Percentiles rank a stretch among this genome's conserved stretches.
Conservation (phyloP, 805 yeast species). For the Torulaspora gathmanii region DNA sequence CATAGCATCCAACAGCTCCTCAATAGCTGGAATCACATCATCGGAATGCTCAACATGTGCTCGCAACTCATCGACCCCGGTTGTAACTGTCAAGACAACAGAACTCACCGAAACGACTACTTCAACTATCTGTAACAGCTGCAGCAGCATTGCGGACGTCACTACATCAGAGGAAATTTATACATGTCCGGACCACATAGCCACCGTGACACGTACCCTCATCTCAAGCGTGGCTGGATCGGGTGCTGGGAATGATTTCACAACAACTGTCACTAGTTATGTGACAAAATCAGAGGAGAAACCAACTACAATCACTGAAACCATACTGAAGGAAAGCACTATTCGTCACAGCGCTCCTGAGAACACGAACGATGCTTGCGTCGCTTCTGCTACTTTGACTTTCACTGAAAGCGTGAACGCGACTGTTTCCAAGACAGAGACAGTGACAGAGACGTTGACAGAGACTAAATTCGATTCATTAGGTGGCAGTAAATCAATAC, state of each 20-base stretch:
- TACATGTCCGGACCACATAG: neutral
- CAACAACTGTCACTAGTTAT: neutral
- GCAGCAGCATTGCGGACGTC: neutral
- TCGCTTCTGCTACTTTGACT: neutral
- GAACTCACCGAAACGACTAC: neutral
- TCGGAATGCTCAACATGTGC: neutral
- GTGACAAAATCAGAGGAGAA: neutral
- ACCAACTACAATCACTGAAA: slow-evolving; percentile 2
- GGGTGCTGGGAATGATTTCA: neutral
- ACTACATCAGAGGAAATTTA: neutral
- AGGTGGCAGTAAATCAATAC: no score
- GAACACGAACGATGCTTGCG: neutral
- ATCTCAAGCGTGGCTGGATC: neutral
- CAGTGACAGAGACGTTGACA: neutral
- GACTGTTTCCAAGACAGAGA: slow-evolving; percentile 2
- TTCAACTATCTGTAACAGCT: slow-evolving; percentile 1
- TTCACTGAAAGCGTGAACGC: slow-evolving; percentile 5
- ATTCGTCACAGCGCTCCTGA: slow-evolving; percentile 9
- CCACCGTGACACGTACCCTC: neutral
- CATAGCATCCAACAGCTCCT: neutral
- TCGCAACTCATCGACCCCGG: neutral
- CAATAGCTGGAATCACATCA: slow-evolving; percentile 1
- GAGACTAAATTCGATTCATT: neutral
- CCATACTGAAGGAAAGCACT: slow-evolving; percentile 1
- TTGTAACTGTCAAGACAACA: neutral